Evolutionary conservation across 176 grass and related monocot genomes (phyloP).

Genomic region (Raddia distichophylla): DNA sequence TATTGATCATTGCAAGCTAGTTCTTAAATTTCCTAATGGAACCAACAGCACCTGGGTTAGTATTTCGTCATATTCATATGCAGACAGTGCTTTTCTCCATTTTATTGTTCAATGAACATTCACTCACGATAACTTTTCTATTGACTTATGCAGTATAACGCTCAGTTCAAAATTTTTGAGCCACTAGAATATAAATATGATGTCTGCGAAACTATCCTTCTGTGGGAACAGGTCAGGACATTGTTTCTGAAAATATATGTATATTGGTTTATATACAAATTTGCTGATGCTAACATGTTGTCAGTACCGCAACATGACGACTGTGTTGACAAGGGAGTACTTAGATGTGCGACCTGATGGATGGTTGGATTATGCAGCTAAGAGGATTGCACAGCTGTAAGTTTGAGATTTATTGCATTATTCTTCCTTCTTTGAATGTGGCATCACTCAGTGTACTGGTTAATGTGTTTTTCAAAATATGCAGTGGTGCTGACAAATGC

Average conservation of each 20-base stretch:
- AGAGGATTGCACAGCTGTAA: slow-evolving; percentile 98
- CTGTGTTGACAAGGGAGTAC: slow-evolving; percentile 98
- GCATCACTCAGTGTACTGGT: slow-evolving; percentile 1
- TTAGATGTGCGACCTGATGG: slow-evolving; percentile 92
- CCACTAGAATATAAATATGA: slow-evolving; percentile 78
- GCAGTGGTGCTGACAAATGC: slow-evolving; percentile 89
- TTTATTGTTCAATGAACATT: background rate
- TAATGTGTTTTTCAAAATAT: slow-evolving; percentile 27
- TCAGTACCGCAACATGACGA: slow-evolving; percentile 96
- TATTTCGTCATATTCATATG: slow-evolving; percentile 40
- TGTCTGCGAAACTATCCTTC: slow-evolving; percentile 78
- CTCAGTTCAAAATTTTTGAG: slow-evolving; percentile 94
- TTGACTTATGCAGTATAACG: slow-evolving; percentile 69
- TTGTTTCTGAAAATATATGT: slow-evolving; percentile 30
- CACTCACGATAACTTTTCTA: slow-evolving; percentile 13
- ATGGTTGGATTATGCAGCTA: slow-evolving; percentile 89
- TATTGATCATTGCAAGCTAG: slow-evolving; percentile 81
- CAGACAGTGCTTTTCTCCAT: slow-evolving; percentile 26
- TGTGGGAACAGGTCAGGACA: slow-evolving; percentile 88
- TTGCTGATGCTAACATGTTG: slow-evolving; percentile 41
- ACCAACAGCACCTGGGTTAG: slow-evolving; percentile 91
- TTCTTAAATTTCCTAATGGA: slow-evolving; percentile 79
- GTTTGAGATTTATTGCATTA: slow-evolving; percentile 28
- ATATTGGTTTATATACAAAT: slow-evolving; percentile 9
- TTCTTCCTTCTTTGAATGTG: slow-evolving; percentile 10